These are phyloP conservation scores for Botryotinia narcissicola DNA, from an alignment of 2,329 filamentous ascomycete genomes.

Conservation along the genomic window DNA sequence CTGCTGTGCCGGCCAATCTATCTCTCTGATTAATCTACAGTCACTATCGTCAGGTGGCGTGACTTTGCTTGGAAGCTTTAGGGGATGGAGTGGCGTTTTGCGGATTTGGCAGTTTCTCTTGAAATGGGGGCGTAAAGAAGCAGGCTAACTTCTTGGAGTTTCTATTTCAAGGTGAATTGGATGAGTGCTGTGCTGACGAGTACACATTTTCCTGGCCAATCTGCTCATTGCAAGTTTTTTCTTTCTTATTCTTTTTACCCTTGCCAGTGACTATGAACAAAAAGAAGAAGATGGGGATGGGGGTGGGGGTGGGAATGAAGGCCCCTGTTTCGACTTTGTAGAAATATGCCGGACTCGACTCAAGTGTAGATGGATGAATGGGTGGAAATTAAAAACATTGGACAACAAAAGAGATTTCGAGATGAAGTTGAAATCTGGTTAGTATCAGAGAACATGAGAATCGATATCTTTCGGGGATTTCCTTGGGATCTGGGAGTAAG, in stretches of 20 bases:
- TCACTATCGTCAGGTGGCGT: neutral
- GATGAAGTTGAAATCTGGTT: neutral
- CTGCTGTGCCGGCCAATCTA: neutral
- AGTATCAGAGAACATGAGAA: neutral
- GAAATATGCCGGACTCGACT: neutral
- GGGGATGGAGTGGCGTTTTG: no score
- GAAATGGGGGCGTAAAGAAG: no score
- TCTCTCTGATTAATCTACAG: neutral
- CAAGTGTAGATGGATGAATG: no score
- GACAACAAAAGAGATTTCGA: neutral
- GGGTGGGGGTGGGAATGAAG: neutral
- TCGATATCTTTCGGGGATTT: neutral
- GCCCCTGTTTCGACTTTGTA: neutral
- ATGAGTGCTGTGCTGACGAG: neutral
- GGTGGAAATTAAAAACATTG: no score
- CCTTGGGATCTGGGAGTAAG: neutral
- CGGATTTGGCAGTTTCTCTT: no score
- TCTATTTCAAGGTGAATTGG: neutral
- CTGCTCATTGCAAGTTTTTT: neutral
- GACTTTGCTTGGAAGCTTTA: no score
- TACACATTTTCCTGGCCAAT: neutral
- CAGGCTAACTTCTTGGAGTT: no score
- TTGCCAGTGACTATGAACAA: neutral
- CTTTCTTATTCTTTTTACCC: neutral
- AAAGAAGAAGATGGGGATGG: neutral